A percentile compares a stretch with the other conserved stretches of the same genome.
Evolutionary conservation across 2,329 filamentous ascomycete species (phyloP).

Genomic region (Nigrospora oryzae): DNA sequence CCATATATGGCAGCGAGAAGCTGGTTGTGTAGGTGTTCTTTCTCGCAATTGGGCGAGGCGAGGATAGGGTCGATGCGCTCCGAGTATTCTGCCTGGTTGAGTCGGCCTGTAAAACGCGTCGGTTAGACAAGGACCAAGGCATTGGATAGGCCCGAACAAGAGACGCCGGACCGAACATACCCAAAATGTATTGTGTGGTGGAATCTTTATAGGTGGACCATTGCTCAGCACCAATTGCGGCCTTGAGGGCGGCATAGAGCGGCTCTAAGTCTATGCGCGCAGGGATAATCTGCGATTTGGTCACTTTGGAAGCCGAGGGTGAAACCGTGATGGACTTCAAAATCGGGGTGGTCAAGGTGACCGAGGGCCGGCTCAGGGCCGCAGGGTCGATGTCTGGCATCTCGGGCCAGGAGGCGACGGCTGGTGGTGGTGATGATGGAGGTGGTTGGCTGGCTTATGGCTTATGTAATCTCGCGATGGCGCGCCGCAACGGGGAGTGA

Average conservation of each 20-base stretch:
- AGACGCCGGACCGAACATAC: conserved; percentile 26
- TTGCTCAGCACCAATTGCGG: conserved; percentile 49
- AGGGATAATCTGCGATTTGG: conserved; percentile 56
- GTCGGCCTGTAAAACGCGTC: conserved; percentile 36
- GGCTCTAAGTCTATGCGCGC: conserved; percentile 61
- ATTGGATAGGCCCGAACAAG: conserved; percentile 2
- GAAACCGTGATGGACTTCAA: conserved; percentile 50
- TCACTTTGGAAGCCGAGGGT: conserved; percentile 37
- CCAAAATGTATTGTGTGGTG: conserved; percentile 53
- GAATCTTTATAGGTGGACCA: conserved; percentile 59
- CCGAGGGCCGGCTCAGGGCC: conserved; percentile 54
- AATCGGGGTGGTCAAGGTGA: conserved; percentile 50
- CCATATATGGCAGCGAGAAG: conserved; percentile 58
- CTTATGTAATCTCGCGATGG: conserved; percentile 8
- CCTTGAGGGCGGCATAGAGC: conserved; percentile 53
- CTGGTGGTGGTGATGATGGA: not conserved
- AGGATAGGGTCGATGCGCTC: conserved; percentile 53
- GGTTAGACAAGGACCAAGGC: conserved; percentile 13
- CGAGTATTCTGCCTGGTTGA: conserved; percentile 55
- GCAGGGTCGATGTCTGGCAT: conserved; percentile 67
- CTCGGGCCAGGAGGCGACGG: conserved; percentile 7
- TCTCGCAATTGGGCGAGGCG: conserved; percentile 46
- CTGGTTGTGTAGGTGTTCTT: conserved; percentile 59
- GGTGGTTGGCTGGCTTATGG: not conserved
- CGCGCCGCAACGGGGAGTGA: conserved; percentile 1